Percentiles rank a stretch among this genome's conserved stretches.
Evolutionary conservation across 2,329 filamentous ascomycete genomes (phyloP).

Genomic region (Trichoderma lentiforme): DNA sequence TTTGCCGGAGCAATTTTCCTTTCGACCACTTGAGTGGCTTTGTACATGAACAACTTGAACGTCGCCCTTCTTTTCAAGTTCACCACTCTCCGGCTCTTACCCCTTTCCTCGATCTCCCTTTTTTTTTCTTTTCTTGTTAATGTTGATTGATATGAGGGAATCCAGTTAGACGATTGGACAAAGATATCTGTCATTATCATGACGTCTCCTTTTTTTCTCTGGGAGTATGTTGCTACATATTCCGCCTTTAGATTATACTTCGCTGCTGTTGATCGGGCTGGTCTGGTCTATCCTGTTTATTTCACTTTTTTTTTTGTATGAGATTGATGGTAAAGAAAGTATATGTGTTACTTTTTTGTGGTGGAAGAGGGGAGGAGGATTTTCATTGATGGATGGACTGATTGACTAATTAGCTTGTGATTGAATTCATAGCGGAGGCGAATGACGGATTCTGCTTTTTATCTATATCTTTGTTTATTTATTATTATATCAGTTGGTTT

Average conservation of each 20-base stretch:
- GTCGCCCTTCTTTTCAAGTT: not conserved
- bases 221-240: not conserved
- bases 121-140: not conserved
- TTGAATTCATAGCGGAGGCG: constrained; percentile 35
- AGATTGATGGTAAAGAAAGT: not conserved
- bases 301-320: not conserved
- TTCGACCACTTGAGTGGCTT: not conserved
- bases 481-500: not conserved
- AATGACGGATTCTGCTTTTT: constrained; percentile 27
- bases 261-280: not conserved
- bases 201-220: not conserved
- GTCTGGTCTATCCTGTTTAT: not conserved
- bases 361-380: not conserved
- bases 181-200: constrained; percentile 6
- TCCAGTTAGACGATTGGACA: constrained; percentile 2
- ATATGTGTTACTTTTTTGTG: not conserved
- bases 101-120: not conserved
- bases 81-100: not conserved
- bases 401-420: constrained; percentile 11
- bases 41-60: not conserved
- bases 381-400: not conserved
- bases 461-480: constrained; percentile 1
- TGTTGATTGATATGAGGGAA: constrained; percentile 2
- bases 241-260: not conserved
- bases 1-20: not conserved